A percentile compares a stretch with the other conserved stretches of the same genome.
phyloP scores from a whole-genome alignment of 2,329 filamentous ascomycete genomes.

The Neonectria ditissima region DNA sequence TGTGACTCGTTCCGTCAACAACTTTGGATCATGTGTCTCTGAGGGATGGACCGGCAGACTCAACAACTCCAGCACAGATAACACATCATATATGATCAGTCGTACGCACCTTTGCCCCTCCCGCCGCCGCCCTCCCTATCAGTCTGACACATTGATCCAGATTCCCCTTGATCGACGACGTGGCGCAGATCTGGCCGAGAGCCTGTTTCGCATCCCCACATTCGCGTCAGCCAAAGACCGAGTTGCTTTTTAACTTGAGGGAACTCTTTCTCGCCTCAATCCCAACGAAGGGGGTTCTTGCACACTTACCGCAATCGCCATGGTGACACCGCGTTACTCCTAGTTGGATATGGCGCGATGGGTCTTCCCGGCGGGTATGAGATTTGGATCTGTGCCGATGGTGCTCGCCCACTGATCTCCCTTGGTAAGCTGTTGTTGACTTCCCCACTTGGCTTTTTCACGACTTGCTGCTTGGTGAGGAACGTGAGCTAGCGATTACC shows the following conservation, averaged over 20 bases:
- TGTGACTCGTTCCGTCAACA: not conserved
- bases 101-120: constrained; percentile 79
- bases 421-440: constrained; percentile 8
- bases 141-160: constrained; percentile 81
- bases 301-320: constrained; percentile 44
- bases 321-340: constrained; percentile 22
- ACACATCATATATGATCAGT: constrained; percentile 9
- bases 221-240: constrained; percentile 20
- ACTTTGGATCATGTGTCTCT: not conserved
- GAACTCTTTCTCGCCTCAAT: constrained; percentile 6
- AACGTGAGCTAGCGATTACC: not conserved
- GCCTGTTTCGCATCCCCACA: constrained; percentile 65
- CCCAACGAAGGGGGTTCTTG: constrained; percentile 11
- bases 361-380: constrained; percentile 12
- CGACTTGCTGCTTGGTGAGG: not conserved
- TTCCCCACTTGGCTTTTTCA: not conserved
- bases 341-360: constrained; percentile 17
- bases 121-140: constrained; percentile 76
- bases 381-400: constrained; percentile 22
- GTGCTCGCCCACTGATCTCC: not conserved
- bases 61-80: not conserved
- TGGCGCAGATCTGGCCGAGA: constrained; percentile 90
- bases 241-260: not conserved
- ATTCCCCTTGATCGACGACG: constrained; percentile 81
- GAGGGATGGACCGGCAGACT: not conserved